These are phyloP conservation scores for Paxillus involutus DNA, from an alignment of 768 basidiomycete genomes.

Conservation along the genomic window DNA sequence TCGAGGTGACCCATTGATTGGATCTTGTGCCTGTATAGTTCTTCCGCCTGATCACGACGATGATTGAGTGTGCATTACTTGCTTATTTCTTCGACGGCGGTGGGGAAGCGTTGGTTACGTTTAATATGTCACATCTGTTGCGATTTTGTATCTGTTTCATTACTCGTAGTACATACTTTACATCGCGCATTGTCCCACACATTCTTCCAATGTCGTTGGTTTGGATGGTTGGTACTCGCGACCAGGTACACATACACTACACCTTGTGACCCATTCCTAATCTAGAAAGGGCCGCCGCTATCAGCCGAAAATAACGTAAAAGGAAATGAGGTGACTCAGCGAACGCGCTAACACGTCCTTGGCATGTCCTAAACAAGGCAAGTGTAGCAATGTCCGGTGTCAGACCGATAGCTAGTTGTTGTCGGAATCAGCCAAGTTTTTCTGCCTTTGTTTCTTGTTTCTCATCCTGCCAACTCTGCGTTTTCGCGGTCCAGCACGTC, in stretches of 20 bases:
- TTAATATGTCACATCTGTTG: conserved; percentile 7
- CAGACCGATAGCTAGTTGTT: too few species aligned
- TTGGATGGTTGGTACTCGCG: too few species aligned
- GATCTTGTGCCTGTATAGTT: background rate
- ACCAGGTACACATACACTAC: too few species aligned
- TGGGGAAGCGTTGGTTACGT: background rate
- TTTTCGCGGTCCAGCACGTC: background rate
- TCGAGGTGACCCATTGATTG: conserved; percentile 9
- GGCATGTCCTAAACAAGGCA: too few species aligned
- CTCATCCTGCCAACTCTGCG: background rate
- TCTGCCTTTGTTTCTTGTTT: background rate
- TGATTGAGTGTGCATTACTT: background rate
- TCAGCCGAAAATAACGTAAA: background rate
- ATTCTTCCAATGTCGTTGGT: too few species aligned
- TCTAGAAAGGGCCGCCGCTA: too few species aligned
- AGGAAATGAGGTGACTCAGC: background rate
- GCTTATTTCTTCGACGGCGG: background rate
- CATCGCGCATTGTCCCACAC: background rate
- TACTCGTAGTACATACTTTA: conserved; percentile 31
- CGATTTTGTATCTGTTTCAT: conserved; percentile 14
- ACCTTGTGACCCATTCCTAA: too few species aligned
- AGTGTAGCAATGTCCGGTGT: too few species aligned
- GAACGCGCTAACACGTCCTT: too few species aligned
- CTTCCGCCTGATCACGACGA: background rate
- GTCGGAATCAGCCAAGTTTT: background rate